A percentile compares a stretch with the other conserved stretches of the same genome.
These are phyloP conservation scores for Termitomyces heimii DNA, from an alignment of 768 basidiomycete species.

Conservation along the genomic window DNA sequence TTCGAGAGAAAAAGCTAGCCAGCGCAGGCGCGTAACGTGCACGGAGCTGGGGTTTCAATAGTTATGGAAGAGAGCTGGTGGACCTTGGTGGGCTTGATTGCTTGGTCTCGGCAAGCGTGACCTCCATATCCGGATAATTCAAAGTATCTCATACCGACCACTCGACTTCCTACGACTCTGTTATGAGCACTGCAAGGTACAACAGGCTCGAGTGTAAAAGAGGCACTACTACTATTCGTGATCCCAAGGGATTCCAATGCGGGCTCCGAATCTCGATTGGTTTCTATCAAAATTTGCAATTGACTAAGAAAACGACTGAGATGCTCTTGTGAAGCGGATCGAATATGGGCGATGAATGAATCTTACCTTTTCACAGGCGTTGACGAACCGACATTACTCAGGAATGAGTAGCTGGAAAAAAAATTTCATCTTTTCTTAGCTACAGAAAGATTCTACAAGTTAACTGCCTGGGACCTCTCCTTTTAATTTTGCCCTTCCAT, in stretches of 20 bases:
- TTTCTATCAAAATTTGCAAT: neutral
- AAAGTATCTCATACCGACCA: neutral
- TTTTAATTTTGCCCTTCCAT: neutral
- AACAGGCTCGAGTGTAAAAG: neutral
- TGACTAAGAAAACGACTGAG: neutral
- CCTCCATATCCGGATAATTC: slow-evolving; percentile 10
- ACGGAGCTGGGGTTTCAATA: neutral
- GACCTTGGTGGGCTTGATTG: slow-evolving; percentile 7
- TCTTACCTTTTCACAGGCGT: neutral
- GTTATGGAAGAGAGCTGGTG: slow-evolving; percentile 10
- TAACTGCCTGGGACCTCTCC: neutral
- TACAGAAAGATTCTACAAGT: neutral
- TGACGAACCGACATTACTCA: neutral
- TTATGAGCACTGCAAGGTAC: neutral
- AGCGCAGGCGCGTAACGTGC: neutral
- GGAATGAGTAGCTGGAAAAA: neutral
- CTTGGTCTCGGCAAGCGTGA: slow-evolving; percentile 17
- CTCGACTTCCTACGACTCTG: neutral
- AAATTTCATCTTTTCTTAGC: neutral
- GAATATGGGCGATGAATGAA: neutral
- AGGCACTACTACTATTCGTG: neutral
- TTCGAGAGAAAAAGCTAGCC: neutral
- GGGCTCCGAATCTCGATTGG: no score
- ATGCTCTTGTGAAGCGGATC: neutral
- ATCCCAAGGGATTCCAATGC: neutral